Evolutionary conservation across 2,329 filamentous ascomycete species (phyloP), one percentile per base, ranked within the genome.

Genomic region (Colletotrichum magnum): DNA sequence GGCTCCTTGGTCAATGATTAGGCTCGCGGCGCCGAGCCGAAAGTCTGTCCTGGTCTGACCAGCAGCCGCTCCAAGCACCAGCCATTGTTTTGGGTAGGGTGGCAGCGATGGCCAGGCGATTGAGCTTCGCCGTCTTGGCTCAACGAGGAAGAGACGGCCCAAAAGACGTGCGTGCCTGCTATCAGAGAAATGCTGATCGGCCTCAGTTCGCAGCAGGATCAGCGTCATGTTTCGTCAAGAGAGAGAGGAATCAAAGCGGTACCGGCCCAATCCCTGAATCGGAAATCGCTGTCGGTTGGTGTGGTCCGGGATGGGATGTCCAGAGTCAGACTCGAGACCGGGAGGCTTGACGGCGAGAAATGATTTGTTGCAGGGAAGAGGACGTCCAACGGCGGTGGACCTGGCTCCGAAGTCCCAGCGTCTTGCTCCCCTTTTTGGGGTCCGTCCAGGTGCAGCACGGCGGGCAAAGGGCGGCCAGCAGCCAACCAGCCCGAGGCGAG

Each of bases 131-230:
- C 15, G 36, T n/a, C 45, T 47, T 66, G 50, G 32, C 41, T 36
- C 4, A 16, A 56, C 36, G 62, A 21, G 60, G 60, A n/a, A 57
- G 12, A 36, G 32, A 36, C 32, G 32, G 32, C 32, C 32, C 32
- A 36, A 57, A 61, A n/a, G 26, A 26, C 43, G 15, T 50, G 45
- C 50, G 45, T 39, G 41, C 51, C 62, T 47, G 51, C 26, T 60
- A 50, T 61, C 43, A 60, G 43, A 57, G 51, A 66, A 67, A 67
- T 67, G 57, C 57, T 61, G 67, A 69, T 69, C 67, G 57, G 51
- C 67, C 28, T 50, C 57, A 21, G 62, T 61, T 66, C 51, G 51
- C 57, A 61, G 62, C 39, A 52, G 36, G 62, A 69, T 58, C 67
- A 51, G 62, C 67, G 56, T 61, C 51, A 52, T 66, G 62, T 66